Evolutionary conservation across 73 alveolate genomes (phyloP).

Genomic region (Tetrahymena borealis): DNA sequence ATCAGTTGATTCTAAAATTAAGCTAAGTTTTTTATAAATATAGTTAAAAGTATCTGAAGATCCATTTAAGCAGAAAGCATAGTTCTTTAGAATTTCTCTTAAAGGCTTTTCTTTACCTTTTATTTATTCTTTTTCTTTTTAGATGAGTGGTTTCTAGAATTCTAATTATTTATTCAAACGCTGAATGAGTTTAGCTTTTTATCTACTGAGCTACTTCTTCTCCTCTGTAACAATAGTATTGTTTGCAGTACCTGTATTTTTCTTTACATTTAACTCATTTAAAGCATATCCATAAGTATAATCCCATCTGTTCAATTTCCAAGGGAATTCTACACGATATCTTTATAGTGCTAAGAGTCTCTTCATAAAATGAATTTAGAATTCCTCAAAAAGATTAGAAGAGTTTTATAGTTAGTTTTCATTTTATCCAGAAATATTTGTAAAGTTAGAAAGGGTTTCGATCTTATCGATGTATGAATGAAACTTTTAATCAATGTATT

Average conservation of each 20-base stretch:
- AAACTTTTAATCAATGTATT: background rate
- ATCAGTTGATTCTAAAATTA: background rate
- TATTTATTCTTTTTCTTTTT: background rate
- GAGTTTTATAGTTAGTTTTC: background rate
- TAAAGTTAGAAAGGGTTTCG: background rate
- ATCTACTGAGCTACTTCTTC: background rate
- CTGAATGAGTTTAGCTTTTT: constrained; percentile 2
- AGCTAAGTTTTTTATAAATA: background rate
- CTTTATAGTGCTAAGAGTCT: background rate
- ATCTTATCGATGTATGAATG: background rate
- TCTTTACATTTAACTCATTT: background rate
- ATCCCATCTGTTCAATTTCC: background rate
- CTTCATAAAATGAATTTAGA: background rate
- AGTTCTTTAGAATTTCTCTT: constrained; percentile 3
- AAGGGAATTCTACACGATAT: background rate
- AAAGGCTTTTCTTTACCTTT: background rate
- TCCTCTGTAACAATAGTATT: constrained; percentile 11
- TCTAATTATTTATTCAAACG: constrained; percentile 11
- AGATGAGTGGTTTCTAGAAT: background rate
- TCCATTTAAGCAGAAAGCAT: constrained; percentile 39
- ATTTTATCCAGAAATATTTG: background rate
- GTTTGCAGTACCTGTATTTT: background rate
- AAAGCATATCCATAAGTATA: background rate
- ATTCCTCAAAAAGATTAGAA: background rate
- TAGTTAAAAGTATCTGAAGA: background rate